These are phyloP conservation scores for Suhomyces wounanorum DNA, from an alignment of 1,139 yeast genomes.

Conservation along the genomic window DNA sequence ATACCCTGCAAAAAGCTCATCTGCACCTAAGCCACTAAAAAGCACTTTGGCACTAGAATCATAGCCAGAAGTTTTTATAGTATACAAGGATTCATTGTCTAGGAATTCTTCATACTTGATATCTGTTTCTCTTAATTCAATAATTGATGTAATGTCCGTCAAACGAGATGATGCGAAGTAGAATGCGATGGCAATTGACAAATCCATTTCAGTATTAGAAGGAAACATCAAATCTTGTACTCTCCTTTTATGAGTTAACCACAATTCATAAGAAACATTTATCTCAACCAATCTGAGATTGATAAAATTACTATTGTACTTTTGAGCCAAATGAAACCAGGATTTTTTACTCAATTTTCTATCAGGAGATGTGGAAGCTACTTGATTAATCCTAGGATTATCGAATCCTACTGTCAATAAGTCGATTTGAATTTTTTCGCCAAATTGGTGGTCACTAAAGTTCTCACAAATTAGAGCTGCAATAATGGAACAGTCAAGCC, in stretches of 20 bases:
- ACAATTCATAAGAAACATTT: slow-evolving; percentile 69
- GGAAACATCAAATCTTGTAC: slow-evolving; percentile 79
- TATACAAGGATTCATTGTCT: slow-evolving; percentile 16
- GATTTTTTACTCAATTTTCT: slow-evolving; percentile 69
- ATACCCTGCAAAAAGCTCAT: slow-evolving; percentile 92
- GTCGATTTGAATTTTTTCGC: slow-evolving; percentile 40
- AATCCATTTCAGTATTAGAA: slow-evolving; percentile 88
- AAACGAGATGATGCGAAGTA: slow-evolving; percentile 61
- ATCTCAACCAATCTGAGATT: slow-evolving; percentile 60
- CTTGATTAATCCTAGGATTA: slow-evolving; percentile 73
- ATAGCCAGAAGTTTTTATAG: slow-evolving; percentile 25
- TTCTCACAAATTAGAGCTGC: slow-evolving; percentile 50
- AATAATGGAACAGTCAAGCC: slow-evolving; percentile 84
- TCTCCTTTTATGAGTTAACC: slow-evolving; percentile 49
- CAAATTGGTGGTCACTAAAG: slow-evolving; percentile 7
- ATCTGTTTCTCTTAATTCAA: neutral
- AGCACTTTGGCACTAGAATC: slow-evolving; percentile 64
- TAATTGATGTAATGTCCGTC: slow-evolving; percentile 9
- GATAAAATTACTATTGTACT: slow-evolving; percentile 29
- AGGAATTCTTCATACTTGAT: slow-evolving; percentile 26
- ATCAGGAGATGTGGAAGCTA: slow-evolving; percentile 78
- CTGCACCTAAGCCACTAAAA: slow-evolving; percentile 96
- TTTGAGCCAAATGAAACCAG: slow-evolving; percentile 48
- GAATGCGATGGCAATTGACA: slow-evolving; percentile 92
- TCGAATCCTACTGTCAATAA: slow-evolving; percentile 94